phyloP scores from a whole-genome alignment of 306 rosid species.

The Lathyrus aphaca region DNA sequence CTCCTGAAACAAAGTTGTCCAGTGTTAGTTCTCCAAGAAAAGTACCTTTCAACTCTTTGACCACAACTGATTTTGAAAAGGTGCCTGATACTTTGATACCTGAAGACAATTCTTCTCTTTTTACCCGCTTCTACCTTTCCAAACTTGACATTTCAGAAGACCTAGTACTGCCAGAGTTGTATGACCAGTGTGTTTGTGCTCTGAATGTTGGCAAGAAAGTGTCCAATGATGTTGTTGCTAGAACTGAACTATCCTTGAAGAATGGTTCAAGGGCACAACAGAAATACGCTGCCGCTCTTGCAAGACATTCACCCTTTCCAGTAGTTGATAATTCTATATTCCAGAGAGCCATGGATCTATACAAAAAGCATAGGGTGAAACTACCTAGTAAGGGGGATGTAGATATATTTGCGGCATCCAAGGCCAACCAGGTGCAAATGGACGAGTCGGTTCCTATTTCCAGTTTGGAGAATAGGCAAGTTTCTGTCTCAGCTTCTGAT shows the following conservation, averaged over 20 bases:
- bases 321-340: conserved; percentile 59
- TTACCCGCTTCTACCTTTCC: conserved; percentile 78
- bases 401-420: conserved; percentile 50
- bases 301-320: conserved; percentile 58
- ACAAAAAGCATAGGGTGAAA: too few species aligned
- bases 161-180: conserved; percentile 68
- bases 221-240: conserved; percentile 50
- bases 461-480: conserved; percentile 48
- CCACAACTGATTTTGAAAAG: conserved; percentile 50
- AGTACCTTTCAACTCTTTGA: conserved; percentile 47
- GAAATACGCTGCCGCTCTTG: conserved; percentile 48
- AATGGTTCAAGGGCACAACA: conserved; percentile 54
- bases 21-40: conserved; percentile 56
- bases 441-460: conserved; percentile 46
- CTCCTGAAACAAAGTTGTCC: conserved; percentile 62
- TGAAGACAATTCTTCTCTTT: conserved; percentile 49
- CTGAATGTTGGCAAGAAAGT: conserved; percentile 53
- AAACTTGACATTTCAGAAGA: conserved; percentile 84
- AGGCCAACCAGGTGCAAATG: conserved; percentile 46
- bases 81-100: conserved; percentile 46
- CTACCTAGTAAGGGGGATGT: conserved; percentile 48
- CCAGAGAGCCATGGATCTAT: conserved; percentile 83
- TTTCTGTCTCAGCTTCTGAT: conserved; percentile 46
- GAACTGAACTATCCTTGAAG: conserved; percentile 56
- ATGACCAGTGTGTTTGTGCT: conserved; percentile 62